Evolutionary conservation across 2,329 filamentous ascomycete species (phyloP).

Genomic region (Fusarium chlamydosporum): DNA sequence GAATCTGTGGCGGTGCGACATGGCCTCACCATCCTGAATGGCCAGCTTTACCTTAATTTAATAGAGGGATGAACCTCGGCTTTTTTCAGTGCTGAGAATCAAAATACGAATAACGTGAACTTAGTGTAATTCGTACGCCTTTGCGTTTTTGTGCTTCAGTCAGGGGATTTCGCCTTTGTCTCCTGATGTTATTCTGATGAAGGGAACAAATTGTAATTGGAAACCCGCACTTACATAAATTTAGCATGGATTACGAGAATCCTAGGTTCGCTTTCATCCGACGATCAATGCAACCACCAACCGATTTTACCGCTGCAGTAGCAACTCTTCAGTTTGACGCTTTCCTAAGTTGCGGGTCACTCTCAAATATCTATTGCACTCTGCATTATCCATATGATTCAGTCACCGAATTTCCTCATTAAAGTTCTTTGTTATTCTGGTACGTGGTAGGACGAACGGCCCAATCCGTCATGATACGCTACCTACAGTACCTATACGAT

Average conservation of each 20-base stretch:
- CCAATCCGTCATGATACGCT: constrained; percentile 33
- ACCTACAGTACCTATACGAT: too few relatives aligned
- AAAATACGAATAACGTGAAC: background rate
- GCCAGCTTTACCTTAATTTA: constrained; percentile 19
- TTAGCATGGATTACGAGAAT: constrained; percentile 14
- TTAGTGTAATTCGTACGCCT: background rate
- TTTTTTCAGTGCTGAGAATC: background rate
- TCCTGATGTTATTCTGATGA: background rate
- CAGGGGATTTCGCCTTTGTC: background rate
- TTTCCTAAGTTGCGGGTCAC: too few relatives aligned
- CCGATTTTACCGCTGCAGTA: background rate
- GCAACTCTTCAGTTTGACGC: background rate
- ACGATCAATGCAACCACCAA: constrained; percentile 1
- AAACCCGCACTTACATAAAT: constrained; percentile 16
- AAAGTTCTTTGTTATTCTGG: constrained; percentile 9
- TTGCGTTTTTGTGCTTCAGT: background rate
- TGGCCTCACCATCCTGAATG: constrained; percentile 25
- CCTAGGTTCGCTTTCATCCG: constrained; percentile 1
- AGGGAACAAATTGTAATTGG: constrained; percentile 1
- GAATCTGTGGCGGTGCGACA: constrained; percentile 56
- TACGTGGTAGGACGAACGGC: constrained; percentile 38
- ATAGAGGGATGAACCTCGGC: background rate
- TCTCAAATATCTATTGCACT: too few relatives aligned
- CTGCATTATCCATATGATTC: too few relatives aligned
- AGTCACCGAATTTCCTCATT: background rate